Base-by-base conservation (phyloP, 1,284 basidiomycete genomes). In the Salmacisia buchloeana region DNA sequence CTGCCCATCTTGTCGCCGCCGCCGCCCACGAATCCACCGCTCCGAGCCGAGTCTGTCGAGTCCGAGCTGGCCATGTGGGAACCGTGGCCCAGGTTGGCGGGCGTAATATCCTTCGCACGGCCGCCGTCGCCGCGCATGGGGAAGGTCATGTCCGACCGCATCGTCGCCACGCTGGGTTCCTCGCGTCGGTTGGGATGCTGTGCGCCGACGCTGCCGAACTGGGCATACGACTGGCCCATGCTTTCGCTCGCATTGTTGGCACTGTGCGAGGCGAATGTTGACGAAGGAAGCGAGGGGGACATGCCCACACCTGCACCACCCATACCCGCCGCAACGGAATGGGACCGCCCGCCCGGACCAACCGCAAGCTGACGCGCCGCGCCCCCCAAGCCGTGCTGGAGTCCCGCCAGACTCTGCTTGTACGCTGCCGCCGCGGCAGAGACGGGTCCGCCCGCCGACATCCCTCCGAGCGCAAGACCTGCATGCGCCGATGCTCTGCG, bases 81-180 rank as follows among this genome's bases (percentile, higher is more conserved):
- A 33, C 49, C 49, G 34, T 54, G 49, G 13, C 49, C 49, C n/a
- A n/a, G n/a, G 15, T 21, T 43, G 2, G 21, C 18, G 12, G 27
- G 29, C 4, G 56, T 58, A n/a, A 76, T 64, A 56, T 76, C 74
- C 45, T 74, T 75, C 3, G 74, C 74, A 41, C 69, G 71, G 12
- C 66, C 74, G 5, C 74, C 74, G 34, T 76, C 74, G 2, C 74
- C 74, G 3, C 74, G 65, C 65, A 76, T 73, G 15, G 74, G 74
- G 59, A 76, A 76, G 2, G 74, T 76, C 67, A 69, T 67, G 35
- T 74, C 74, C 2, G 71, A 73, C 2, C 74, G 74, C 2, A 74
- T 57, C 34, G 74, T 71, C 56, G 72, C 69, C 9, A 69, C 71
- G 36, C 73, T 73, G n/a, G 63, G 66, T 0, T 65, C 69, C n/a